Base-by-base conservation (phyloP, 1,284 basidiomycete genomes). In the Sanghuangporus sanghuang region DNA sequence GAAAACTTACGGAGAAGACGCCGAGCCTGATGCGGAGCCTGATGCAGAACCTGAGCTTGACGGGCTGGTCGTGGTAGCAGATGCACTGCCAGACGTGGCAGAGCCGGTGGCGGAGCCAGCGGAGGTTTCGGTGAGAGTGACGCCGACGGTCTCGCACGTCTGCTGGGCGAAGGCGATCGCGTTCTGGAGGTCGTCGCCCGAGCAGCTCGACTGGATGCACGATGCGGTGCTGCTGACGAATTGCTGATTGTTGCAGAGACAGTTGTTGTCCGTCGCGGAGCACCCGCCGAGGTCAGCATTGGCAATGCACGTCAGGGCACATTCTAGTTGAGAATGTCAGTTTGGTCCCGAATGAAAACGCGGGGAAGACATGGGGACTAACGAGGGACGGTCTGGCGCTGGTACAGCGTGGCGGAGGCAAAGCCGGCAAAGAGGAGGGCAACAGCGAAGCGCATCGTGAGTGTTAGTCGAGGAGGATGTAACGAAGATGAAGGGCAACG, bases 391-490 rank as follows among this genome's bases (percentile, higher is more conserved):
- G 53, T 63, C 65, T 69, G 82, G 46, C 77, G 75, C 32, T 70
- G 69, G 65, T 77, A 36, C 56, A 79, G 69, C 61, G 70, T 67
- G 40, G 77, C 77, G 61, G 78, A 75, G 67, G 76, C 76, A 68
- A 77, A 71, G 66, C 75, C 74, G 65, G 75, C 75, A 68, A 79
- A 67, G 71, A 82, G 68, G 69, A 81, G 49, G 67, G 77, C 72
- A 70, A 77, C 64, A 65, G 81, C 71, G 77, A 84, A 80, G 70
- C 81, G 85, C 88, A 89, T 89, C 18, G 12, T 67, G 64, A 55
- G 16, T 46, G 21, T 18, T n/a, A 18, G 16, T 16, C 7, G 49
- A 8, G n/a, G 61, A 78, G 70, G 67, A 52, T 56, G 61, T 64
- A 50, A 21, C 16, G 48, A 27, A 21, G 16, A n/a, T 12, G 48